phyloP scores from a whole-genome alignment of 495 filamentous ascomycete species.

The Aspergillus carlsbadensis region DNA sequence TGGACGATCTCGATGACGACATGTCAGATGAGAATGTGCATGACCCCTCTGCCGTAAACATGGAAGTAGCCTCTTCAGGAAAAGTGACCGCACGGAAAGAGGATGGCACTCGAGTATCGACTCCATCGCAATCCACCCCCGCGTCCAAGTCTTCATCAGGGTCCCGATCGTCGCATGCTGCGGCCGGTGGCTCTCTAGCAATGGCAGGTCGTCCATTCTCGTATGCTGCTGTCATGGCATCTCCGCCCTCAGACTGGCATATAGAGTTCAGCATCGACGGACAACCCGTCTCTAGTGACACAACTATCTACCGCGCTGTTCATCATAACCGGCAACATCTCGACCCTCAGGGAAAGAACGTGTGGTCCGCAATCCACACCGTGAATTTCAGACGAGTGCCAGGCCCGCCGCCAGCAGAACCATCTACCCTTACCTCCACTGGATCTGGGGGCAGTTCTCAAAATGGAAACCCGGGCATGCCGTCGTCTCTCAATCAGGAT shows the following conservation, averaged over 20 bases:
- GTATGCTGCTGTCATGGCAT: constrained; percentile 75
- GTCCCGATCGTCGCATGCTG: constrained; percentile 32
- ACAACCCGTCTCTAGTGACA: constrained; percentile 82
- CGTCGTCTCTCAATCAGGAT: constrained; percentile 81
- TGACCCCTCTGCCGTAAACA: constrained; percentile 86
- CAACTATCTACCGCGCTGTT: constrained; percentile 93
- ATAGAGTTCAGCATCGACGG: constrained; percentile 92
- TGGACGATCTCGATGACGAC: constrained; percentile 88
- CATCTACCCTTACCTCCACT: constrained; percentile 59
- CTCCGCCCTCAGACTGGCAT: constrained; percentile 90
- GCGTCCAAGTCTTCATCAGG: constrained; percentile 47
- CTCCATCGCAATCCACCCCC: constrained; percentile 67
- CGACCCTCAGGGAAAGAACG: constrained; percentile 65
- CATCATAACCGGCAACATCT: constrained; percentile 66
- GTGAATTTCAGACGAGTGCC: constrained; percentile 87
- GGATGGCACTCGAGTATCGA: constrained; percentile 86
- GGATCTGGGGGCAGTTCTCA: constrained; percentile 47
- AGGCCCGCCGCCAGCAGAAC: constrained; percentile 84
- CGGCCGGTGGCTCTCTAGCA: constrained; percentile 38
- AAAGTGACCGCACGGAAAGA: constrained; percentile 97
- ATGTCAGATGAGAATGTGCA: constrained; percentile 70
- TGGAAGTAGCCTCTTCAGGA: constrained; percentile 86
- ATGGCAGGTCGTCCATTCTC: constrained; percentile 52
- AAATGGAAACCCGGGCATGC: constrained; percentile 55
- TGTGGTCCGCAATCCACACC: constrained; percentile 87